Evolutionary conservation across 768 basidiomycete genomes (phyloP).

Genomic region (Agaricus sinodeliciosus): DNA sequence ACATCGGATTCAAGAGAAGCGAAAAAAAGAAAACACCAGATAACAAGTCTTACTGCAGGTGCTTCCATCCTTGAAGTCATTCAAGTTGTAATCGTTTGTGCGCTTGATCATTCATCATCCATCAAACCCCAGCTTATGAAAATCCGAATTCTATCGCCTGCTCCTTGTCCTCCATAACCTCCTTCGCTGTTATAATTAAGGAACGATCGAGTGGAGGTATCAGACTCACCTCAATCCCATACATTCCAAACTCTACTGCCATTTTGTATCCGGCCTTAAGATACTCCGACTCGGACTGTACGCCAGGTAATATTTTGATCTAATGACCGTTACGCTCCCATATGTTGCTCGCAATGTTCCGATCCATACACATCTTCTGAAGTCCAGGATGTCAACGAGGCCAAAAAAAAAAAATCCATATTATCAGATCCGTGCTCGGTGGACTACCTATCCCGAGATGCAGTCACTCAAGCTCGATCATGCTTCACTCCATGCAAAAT

Average conservation of each 20-base stretch:
- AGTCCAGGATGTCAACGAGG: neutral
- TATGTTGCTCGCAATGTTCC: conserved; percentile 3
- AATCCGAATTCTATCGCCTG: neutral
- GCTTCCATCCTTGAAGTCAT: too few relatives aligned
- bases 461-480: too few relatives aligned
- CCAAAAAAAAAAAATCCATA: neutral
- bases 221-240: neutral
- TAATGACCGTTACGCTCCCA: conserved; percentile 2
- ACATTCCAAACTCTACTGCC: neutral
- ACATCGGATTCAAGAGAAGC: too few relatives aligned
- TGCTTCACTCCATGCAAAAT: neutral
- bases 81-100: too few relatives aligned
- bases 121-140: too few relatives aligned
- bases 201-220: neutral
- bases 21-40: too few relatives aligned
- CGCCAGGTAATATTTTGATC: conserved; percentile 9
- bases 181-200: neutral
- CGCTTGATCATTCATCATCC: too few relatives aligned
- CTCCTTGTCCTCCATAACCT: neutral
- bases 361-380: conserved; percentile 1
- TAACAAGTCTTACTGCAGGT: too few relatives aligned
- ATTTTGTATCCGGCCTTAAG: neutral
- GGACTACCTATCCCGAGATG: neutral
- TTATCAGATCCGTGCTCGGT: conserved; percentile 3
- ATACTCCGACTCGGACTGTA: conserved; percentile 10